Evolutionary conservation across 495 filamentous ascomycete species (phyloP), one percentile per base, ranked within the genome.

Genomic region (Clavariopsis aquatica): DNA sequence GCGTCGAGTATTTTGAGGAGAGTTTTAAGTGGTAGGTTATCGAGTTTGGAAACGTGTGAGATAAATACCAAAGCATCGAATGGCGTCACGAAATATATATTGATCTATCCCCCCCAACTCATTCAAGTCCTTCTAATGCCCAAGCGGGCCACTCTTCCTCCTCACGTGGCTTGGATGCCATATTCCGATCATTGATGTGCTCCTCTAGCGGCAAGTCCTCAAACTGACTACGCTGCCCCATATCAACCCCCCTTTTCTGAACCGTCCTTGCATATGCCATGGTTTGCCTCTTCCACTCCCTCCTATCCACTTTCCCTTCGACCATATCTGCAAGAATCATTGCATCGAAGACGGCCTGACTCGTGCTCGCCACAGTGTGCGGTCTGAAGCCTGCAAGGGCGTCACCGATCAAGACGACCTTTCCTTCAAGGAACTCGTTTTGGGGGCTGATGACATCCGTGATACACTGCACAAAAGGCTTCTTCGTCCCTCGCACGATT

Each of bases 341-440:
- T 36, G 78, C 76, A 10, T 78, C 77, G 49, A 81, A 75, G 7
- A 81, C 81, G 12, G 77, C 81, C 68, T 84, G 82, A 20, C 74
- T 78, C 6, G 80, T 83, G 34, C 77, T 77, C 0, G 79, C 80
- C 9, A 79, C 81, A 1, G 81, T 84, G 60, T 85, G 83, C 20
- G 84, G 84, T 17, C 83, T 71, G 52, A 87, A 83, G 1, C 78
- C 79, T 0, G 81, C 82, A 13, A 85, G 59, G 29, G 83, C 83
- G 71, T 87, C 84, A 22, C 83, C 83, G 6, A 85, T 73, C 34
- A 85, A 68, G 29, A 85, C 72, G 0, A 85, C 75, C 66, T 79
- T 82, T 0, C 79, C 82, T 55, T 70, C 69, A 20, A 81, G 61
- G 55, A 79, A 84, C 54, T 78, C 73, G 45, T 79, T 73, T 31